Evolutionary conservation across 306 rosid genomes (phyloP).

Genomic region (Vigna trinervia): DNA sequence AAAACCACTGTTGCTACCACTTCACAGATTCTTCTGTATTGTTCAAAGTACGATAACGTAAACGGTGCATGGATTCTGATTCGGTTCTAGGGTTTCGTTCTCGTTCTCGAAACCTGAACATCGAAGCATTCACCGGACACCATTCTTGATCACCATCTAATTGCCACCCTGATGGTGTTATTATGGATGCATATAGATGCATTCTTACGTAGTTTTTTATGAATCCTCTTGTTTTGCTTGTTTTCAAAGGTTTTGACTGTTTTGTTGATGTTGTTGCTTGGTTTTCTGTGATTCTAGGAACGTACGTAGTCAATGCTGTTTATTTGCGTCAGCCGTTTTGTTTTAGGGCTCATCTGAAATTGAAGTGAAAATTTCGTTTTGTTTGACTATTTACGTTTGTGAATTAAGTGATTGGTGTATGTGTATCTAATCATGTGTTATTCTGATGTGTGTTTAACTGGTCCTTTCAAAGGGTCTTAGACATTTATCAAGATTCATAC

Average conservation of each 20-base stretch:
- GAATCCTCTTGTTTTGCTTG: background rate
- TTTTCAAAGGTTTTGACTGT: background rate
- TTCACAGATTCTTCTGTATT: background rate
- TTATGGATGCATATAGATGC: too few species aligned
- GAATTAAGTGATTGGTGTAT: background rate
- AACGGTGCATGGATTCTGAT: background rate
- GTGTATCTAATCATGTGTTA: background rate
- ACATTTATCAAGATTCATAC: background rate
- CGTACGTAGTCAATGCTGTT: background rate
- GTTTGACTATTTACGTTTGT: background rate
- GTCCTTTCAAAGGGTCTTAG: background rate
- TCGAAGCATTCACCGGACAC: background rate
- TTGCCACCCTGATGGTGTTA: background rate
- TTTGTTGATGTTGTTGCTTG: background rate
- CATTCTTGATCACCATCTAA: background rate
- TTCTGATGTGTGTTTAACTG: background rate
- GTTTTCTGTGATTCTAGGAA: slow-evolving; percentile 1
- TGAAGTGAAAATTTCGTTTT: background rate
- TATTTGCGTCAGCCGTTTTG: slow-evolving; percentile 11
- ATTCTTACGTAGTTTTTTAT: background rate
- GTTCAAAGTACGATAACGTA: background rate
- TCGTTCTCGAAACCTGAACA: background rate
- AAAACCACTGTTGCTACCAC: background rate
- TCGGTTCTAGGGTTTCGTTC: background rate
- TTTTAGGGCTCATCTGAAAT: slow-evolving; percentile 15